Base-by-base conservation (phyloP, 805 yeast genomes). In the Cyberlindnera mycetangii region DNA sequence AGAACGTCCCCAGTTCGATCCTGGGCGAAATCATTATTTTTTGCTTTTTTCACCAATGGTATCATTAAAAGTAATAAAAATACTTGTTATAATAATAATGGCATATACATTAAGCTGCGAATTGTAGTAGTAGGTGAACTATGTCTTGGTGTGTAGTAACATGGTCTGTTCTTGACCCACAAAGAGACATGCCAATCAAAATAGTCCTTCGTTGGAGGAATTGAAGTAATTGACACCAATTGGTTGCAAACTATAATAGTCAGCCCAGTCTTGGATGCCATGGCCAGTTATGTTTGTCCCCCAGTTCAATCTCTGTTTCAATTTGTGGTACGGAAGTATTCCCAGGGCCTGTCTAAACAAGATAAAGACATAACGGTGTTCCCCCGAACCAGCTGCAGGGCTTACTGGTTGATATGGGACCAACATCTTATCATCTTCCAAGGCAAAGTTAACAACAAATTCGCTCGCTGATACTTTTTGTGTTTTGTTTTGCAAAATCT, bases 1-100 rank as follows among this genome's bases (percentile, higher is more conserved):
- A 89, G 93, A 87, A 87, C 89, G 97, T 92, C 97, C 97, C 97
- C 97, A 89, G 97, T 92, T 92, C 97, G 97, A 92, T 89, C 97
- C 97, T 90, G 97, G 97, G 97, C 89, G 85, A 83, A 88, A 85
- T 89, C 97, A 89, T 49, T 46, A 25, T 41, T 47, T 49, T 49
- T 40, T 34, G 19, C 12, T 17, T 22, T 9, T 21, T 21, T n/a
- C n/a, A n/a, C n/a, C n/a, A n/a, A n/a, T n/a, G n/a, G n/a, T n/a
- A n/a, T n/a, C n/a, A n/a, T n/a, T n/a, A n/a, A n/a, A n/a, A n/a
- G n/a, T n/a, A n/a, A n/a, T n/a, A n/a, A n/a, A n/a, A n/a, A n/a
- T n/a, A n/a, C n/a, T n/a, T n/a, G n/a, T n/a, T n/a, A n/a, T n/a
- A n/a, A n/a, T n/a, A n/a, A n/a, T n/a, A n/a, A n/a, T n/a, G n/a